These are phyloP conservation scores for Psilocybe cyanescens DNA, from an alignment of 768 basidiomycete genomes.

Conservation along the genomic window DNA sequence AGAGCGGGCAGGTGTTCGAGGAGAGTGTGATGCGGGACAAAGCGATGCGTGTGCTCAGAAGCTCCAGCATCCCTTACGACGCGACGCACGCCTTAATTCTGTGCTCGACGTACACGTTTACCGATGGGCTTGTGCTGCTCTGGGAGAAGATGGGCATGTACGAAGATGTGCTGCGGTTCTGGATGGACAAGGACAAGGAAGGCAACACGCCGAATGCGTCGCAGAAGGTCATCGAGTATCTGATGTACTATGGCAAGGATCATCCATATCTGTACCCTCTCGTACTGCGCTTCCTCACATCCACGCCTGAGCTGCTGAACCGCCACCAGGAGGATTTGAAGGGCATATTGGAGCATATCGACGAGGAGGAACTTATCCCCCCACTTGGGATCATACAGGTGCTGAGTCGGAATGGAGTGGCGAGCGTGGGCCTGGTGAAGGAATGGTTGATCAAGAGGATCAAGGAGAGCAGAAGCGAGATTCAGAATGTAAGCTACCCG, in stretches of 20 bases:
- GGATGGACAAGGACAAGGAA: conserved; percentile 75
- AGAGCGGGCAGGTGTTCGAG: conserved; percentile 27
- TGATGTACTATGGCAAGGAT: conserved; percentile 71
- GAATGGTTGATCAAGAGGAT: conserved; percentile 88
- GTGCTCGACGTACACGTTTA: conserved; percentile 85
- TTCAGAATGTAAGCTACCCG: conserved; percentile 68
- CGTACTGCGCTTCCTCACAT: conserved; percentile 88
- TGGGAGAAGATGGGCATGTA: conserved; percentile 98
- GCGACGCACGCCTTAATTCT: conserved; percentile 92
- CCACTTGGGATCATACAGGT: conserved; percentile 91
- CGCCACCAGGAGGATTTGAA: conserved; percentile 75
- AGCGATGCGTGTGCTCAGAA: conserved; percentile 72
- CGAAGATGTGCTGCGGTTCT: conserved; percentile 92
- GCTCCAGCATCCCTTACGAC: conserved; percentile 74
- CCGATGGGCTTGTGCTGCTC: conserved; percentile 81
- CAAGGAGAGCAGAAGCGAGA: conserved; percentile 70
- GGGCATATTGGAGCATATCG: conserved; percentile 75
- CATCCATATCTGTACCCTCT: conserved; percentile 84
- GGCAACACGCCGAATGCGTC: conserved; percentile 41
- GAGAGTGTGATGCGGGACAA: conserved; percentile 55
- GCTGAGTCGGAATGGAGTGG: conserved; percentile 84
- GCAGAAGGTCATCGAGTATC: conserved; percentile 68
- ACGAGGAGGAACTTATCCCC: conserved; percentile 81
- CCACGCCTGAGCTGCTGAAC: conserved; percentile 71
- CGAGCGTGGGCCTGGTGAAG: conserved; percentile 90